A percentile compares a stretch with the other conserved stretches of the same genome.
phyloP scores from a whole-genome alignment of 2,329 filamentous ascomycete species.

The Madurella mycetomatis region DNA sequence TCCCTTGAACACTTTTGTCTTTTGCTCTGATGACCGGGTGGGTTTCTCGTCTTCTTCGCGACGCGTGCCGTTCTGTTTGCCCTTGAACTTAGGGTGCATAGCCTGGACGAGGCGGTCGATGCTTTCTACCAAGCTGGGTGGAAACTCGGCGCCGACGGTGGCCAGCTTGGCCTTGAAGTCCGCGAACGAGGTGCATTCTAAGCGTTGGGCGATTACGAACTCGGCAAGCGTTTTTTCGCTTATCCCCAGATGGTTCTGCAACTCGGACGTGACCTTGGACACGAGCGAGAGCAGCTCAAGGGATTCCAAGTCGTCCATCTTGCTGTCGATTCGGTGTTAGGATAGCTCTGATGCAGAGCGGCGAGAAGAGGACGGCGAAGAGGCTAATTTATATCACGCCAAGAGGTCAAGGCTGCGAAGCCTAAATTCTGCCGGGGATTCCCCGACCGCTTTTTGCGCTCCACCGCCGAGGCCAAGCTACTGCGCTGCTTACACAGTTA shows the following conservation, averaged over 20 bases:
- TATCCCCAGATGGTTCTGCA: slow-evolving; percentile 89
- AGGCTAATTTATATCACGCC: neutral
- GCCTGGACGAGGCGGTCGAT: slow-evolving; percentile 83
- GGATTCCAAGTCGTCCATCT: slow-evolving; percentile 86
- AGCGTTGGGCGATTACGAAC: slow-evolving; percentile 88
- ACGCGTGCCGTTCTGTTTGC: slow-evolving; percentile 33
- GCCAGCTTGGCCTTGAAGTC: slow-evolving; percentile 75
- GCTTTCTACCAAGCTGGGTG: slow-evolving; percentile 86
- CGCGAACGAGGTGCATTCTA: slow-evolving; percentile 63
- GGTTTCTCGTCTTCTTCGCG: slow-evolving; percentile 36
- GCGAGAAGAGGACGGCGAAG: neutral
- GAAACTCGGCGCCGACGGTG: slow-evolving; percentile 71
- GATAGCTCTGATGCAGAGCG: neutral
- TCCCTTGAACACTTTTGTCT: slow-evolving; percentile 84
- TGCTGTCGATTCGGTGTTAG: slow-evolving; percentile 18
- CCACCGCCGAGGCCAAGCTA: neutral
- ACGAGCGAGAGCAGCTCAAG: slow-evolving; percentile 92
- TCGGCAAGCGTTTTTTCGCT: slow-evolving; percentile 93
- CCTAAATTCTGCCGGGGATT: slow-evolving; percentile 10
- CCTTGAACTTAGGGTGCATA: slow-evolving; percentile 87
- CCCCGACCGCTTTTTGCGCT: slow-evolving; percentile 6
- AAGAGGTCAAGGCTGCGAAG: neutral
- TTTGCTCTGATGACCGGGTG: slow-evolving; percentile 57
- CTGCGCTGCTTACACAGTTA: too few relatives aligned
- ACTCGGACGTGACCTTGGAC: slow-evolving; percentile 87